Percentiles rank a stretch among this genome's conserved stretches.
These are phyloP conservation scores for Allium fistulosum DNA, from an alignment of 106 monocot species.

Conservation along the genomic window DNA sequence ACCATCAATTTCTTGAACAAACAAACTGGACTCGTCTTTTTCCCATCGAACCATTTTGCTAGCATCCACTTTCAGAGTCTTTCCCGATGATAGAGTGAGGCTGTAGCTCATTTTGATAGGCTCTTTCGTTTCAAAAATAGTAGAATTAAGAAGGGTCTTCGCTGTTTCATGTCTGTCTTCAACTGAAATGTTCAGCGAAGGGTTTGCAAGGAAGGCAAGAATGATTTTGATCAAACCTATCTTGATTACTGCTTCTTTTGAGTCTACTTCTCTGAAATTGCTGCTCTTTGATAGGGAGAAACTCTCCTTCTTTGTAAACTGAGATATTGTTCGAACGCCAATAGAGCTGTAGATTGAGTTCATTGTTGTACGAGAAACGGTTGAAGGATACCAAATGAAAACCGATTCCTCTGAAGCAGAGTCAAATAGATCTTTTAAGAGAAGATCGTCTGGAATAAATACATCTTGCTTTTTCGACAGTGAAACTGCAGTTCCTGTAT, in stretches of 20 bases:
- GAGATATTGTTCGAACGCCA: constrained; percentile 34
- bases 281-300: background rate
- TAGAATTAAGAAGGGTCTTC: constrained; percentile 17
- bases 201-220: constrained; percentile 36
- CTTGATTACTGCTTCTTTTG: constrained; percentile 10
- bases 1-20: constrained; percentile 14
- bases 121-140: constrained; percentile 15
- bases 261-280: background rate
- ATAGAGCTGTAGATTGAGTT: constrained; percentile 23
- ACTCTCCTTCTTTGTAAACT: constrained; percentile 17
- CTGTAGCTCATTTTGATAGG: constrained; percentile 22
- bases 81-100: constrained; percentile 15
- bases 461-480: constrained; percentile 12
- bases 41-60: constrained; percentile 13
- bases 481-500: constrained; percentile 2
- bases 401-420: constrained; percentile 2
- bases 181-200: background rate
- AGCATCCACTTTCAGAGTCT: constrained; percentile 10
- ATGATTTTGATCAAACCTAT: constrained; percentile 27
- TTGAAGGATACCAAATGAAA: constrained; percentile 23
- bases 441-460: constrained; percentile 14
- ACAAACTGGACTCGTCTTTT: background rate
- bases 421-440: constrained; percentile 8
- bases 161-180: background rate
- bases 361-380: constrained; percentile 17